Percentiles rank a stretch among this genome's conserved stretches.
phyloP scores from a whole-genome alignment of 495 filamentous ascomycete genomes.

The Poronia punctata region DNA sequence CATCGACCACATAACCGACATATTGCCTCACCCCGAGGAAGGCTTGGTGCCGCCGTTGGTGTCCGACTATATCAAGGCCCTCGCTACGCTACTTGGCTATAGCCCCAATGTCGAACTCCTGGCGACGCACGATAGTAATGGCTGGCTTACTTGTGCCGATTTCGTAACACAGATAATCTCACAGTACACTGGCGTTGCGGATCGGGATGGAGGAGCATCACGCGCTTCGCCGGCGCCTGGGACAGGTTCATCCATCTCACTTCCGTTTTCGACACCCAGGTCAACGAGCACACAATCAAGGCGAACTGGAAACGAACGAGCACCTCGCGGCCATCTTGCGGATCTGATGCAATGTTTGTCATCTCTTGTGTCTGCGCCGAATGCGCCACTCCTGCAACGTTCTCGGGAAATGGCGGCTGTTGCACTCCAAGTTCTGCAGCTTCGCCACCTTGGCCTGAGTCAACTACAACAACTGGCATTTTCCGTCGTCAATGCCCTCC shows the following conservation, averaged over 20 bases:
- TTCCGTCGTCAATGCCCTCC: constrained; percentile 63
- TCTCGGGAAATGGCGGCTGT: constrained; percentile 51
- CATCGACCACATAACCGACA: constrained; percentile 74
- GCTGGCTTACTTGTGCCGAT: constrained; percentile 61
- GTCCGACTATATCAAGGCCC: constrained; percentile 69
- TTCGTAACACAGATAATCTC: constrained; percentile 57
- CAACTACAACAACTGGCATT: constrained; percentile 65
- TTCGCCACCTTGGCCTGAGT: constrained; percentile 48
- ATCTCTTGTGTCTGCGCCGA: constrained; percentile 57
- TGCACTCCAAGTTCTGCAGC: constrained; percentile 55
- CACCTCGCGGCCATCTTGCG: constrained; percentile 19
- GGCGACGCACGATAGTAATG: constrained; percentile 35
- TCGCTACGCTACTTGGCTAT: constrained; percentile 62
- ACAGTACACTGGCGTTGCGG: constrained; percentile 33
- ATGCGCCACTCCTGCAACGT: constrained; percentile 59
- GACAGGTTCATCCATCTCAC: constrained; percentile 15
- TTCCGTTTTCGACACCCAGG: constrained; percentile 23
- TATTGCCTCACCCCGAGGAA: constrained; percentile 54
- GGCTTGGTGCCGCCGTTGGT: constrained; percentile 65
- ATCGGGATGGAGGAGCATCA: constrained; percentile 23
- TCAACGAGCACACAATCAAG: constrained; percentile 16
- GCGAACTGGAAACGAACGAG: constrained; percentile 10
- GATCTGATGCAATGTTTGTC: constrained; percentile 63
- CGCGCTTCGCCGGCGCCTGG: constrained; percentile 39
- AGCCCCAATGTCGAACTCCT: constrained; percentile 75